Percentiles rank a stretch among this genome's conserved stretches.
Conservation (phyloP, 768 basidiomycete species). For the Boletellus ananiceps region DNA sequence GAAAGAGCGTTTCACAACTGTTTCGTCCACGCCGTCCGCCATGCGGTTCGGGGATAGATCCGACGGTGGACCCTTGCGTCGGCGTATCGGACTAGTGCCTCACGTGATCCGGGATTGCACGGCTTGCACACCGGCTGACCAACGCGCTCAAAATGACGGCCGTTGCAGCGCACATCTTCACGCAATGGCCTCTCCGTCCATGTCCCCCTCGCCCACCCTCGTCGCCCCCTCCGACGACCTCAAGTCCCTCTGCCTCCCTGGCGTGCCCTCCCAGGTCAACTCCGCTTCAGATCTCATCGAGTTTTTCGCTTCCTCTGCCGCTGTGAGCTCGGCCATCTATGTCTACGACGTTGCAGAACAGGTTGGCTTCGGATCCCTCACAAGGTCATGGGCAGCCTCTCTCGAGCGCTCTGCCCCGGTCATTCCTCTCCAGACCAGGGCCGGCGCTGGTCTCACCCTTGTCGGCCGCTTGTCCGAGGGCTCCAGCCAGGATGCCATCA, state of each 20-base stretch:
- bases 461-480: constrained; percentile 78
- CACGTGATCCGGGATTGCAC: constrained; percentile 31
- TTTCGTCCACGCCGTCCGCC: too few species aligned
- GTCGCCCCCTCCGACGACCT: constrained; percentile 31
- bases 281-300: constrained; percentile 66
- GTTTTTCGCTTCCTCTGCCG: constrained; percentile 53
- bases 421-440: constrained; percentile 71
- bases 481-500: constrained; percentile 61
- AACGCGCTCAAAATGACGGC: neutral
- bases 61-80: too few species aligned
- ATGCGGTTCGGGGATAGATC: too few species aligned
- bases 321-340: constrained; percentile 64
- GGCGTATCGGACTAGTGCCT: too few species aligned
- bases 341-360: constrained; percentile 82
- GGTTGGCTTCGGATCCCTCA: constrained; percentile 71
- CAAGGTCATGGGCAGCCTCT: constrained; percentile 58
- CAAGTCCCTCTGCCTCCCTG: constrained; percentile 14
- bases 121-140: constrained; percentile 17
- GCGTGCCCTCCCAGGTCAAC: constrained; percentile 2
- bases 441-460: constrained; percentile 78
- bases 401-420: constrained; percentile 46
- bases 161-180: neutral
- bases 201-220: constrained; percentile 32
- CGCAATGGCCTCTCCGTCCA: constrained; percentile 23
- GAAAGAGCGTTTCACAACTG: too few species aligned